Evolutionary conservation across 1,139 yeast species (phyloP).

Genomic region (Groenewaldozyma auringiensis): DNA sequence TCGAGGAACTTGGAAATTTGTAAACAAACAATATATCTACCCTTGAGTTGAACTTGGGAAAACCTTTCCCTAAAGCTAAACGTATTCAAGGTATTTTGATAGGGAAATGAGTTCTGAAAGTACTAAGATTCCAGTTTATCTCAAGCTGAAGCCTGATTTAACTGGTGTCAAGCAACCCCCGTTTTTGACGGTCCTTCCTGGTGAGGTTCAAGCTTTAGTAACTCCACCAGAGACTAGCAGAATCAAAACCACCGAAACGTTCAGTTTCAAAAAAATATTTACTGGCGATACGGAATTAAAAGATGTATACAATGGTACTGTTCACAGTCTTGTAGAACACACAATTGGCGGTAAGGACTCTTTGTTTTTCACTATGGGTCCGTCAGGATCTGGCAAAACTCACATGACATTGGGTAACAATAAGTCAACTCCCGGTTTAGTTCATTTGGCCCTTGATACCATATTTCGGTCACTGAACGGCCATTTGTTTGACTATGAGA

Average conservation of each 20-base stretch:
- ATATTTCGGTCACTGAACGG: slow-evolving; percentile 40
- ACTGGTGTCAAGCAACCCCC: slow-evolving; percentile 5
- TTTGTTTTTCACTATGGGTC: slow-evolving; percentile 42
- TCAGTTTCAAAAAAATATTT: slow-evolving; percentile 32
- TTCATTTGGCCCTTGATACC: slow-evolving; percentile 32
- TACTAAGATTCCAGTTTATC: slow-evolving; percentile 28
- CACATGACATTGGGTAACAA: slow-evolving; percentile 26
- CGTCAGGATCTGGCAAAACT: slow-evolving; percentile 44
- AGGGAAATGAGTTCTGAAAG: background rate
- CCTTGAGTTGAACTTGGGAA: too few species aligned
- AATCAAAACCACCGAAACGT: slow-evolving; percentile 25
- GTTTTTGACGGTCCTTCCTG: slow-evolving; percentile 16
- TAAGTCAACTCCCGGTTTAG: slow-evolving; percentile 28
- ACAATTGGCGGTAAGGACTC: slow-evolving; percentile 34
- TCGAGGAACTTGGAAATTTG: too few species aligned
- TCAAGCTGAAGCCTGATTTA: slow-evolving; percentile 31
- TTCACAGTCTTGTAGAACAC: slow-evolving; percentile 27
- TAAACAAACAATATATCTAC: too few species aligned
- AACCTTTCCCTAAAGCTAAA: too few species aligned
- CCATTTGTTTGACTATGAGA: slow-evolving; percentile 35
- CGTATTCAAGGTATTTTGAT: too few species aligned
- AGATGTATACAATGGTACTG: slow-evolving; percentile 28
- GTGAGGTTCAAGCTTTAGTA: slow-evolving; percentile 12
- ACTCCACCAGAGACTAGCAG: slow-evolving; percentile 23
- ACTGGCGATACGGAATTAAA: slow-evolving; percentile 27